Evolutionary conservation across 345 rosid genomes (phyloP), one percentile per base, ranked within the genome.

Genomic region (Dipteronia sinensis): DNA sequence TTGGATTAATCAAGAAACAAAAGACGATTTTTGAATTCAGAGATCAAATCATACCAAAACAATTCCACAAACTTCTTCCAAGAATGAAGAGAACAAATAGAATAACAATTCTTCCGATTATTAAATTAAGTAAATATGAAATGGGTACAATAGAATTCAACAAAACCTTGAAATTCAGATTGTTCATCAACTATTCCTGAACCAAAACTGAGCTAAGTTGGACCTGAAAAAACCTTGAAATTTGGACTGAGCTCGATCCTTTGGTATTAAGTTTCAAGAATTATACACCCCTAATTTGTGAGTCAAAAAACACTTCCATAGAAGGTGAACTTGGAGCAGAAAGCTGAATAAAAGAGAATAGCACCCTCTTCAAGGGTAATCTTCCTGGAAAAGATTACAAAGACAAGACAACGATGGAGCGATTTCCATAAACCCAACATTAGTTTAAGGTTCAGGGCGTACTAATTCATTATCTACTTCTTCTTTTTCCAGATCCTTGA

Each of bases 401-500:
- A 5, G n/a, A 64, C 34, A 65, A 27, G 17, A 25, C 31, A 25
- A 1, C 8, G 4, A 31, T 17, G 15, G 7, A 67, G n/a, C 40
- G 34, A 64, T 38, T 27, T 66, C 22, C 44, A 66, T 16, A 31
- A 65, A 25, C 46, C 10, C 10, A 25, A 22, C 0, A 20, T n/a
- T 27, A 47, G 15, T 65, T 82, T 76, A 86, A 40, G 83, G 83
- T 65, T 79, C 75, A 40, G 76, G 10, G 23, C 74, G 75, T 53
- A 69, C 69, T 76, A 79, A 85, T 77, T 17, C 61, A 27, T 83
- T 47, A 67, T 77, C 89, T 12, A 64, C 10, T 31, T 15, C 87
- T 79, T 93, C 94, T 59, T 83, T 72, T 76, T 89, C 87, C 78
- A 95, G 89, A 85, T 90, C 99, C 84, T 93, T 93, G 70, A 92